Percentiles rank a stretch among this genome's conserved stretches.
Conservation (phyloP, 2,329 filamentous ascomycete species). For the Claviceps paspali region DNA sequence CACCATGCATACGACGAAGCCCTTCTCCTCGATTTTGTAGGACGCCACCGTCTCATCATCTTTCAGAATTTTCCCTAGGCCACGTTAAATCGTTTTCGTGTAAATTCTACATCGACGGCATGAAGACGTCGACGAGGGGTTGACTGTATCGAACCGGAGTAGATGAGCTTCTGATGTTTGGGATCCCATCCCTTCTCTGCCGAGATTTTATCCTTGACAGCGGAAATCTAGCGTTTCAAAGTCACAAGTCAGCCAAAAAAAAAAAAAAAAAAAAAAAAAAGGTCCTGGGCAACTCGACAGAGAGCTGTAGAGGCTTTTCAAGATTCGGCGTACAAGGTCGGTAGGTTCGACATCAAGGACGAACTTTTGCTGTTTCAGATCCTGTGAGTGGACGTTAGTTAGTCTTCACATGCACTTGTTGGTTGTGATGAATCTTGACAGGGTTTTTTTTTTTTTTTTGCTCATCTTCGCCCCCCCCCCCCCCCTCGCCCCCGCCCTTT, state of each 20-base stretch:
- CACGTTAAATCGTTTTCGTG: slow-evolving; percentile 10
- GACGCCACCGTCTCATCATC: slow-evolving; percentile 94
- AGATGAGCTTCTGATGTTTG: slow-evolving; percentile 87
- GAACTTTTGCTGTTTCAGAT: slow-evolving; percentile 98
- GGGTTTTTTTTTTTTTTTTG: too few species aligned
- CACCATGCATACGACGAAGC: slow-evolving; percentile 97
- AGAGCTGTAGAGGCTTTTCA: slow-evolving; percentile 6
- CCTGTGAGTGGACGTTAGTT: slow-evolving; percentile 39
- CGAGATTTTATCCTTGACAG: slow-evolving; percentile 84
- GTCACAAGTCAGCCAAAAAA: slow-evolving; percentile 4
- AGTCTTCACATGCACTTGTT: slow-evolving; percentile 1
- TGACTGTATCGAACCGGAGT: slow-evolving; percentile 55
- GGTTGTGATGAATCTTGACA: too few species aligned
- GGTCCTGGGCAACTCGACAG: slow-evolving; percentile 6
- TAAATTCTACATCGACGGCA: background rate
- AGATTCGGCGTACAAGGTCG: slow-evolving; percentile 58
- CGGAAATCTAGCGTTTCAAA: slow-evolving; percentile 49
- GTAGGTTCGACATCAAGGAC: slow-evolving; percentile 85
- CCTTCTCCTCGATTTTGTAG: slow-evolving; percentile 99
- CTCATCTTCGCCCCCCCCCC: too few species aligned
- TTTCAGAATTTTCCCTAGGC: slow-evolving; percentile 85
- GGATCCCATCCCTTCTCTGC: slow-evolving; percentile 90
- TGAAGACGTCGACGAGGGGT: background rate
- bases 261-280: too few species aligned
- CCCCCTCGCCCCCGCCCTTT: too few species aligned